Conservation (phyloP, 441 rosid species). For the Populus hybrid region DNA sequence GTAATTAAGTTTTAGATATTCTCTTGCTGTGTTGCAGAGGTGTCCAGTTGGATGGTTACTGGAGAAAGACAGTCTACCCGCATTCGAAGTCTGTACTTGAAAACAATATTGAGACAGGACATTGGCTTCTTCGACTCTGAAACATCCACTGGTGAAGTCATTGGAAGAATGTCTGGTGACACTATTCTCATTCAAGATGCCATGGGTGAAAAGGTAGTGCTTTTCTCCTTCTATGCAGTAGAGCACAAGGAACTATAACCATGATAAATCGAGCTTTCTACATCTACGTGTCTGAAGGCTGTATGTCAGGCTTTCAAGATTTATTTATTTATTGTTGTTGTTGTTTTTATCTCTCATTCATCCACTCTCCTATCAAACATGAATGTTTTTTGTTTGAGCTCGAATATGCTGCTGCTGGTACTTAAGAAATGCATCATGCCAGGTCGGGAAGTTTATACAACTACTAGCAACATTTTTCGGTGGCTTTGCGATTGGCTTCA, state of each 20-base stretch:
- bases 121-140: constrained; percentile 77
- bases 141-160: constrained; percentile 69
- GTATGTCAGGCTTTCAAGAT: not conserved
- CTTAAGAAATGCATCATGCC: constrained; percentile 2
- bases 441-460: constrained; percentile 81
- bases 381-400: not conserved
- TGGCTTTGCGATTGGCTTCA: constrained; percentile 57
- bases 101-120: constrained; percentile 77
- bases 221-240: not conserved
- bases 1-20: not conserved
- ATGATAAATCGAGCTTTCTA: too few relatives aligned
- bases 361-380: not conserved
- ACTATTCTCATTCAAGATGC: constrained; percentile 81
- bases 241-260: not conserved
- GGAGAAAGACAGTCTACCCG: constrained; percentile 80
- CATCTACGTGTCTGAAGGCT: too few relatives aligned
- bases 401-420: not conserved
- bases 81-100: constrained; percentile 63
- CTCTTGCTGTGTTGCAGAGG: constrained; percentile 44
- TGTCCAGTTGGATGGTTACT: constrained; percentile 81
- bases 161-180: constrained; percentile 89
- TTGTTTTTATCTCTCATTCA: not conserved
- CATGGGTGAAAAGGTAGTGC: constrained; percentile 74
- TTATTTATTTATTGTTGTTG: too few relatives aligned
- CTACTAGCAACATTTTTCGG: constrained; percentile 57